A percentile compares a stretch with the other conserved stretches of the same genome.
phyloP scores from a whole-genome alignment of 495 filamentous ascomycete genomes.

The Aspergillus haitiensis region DNA sequence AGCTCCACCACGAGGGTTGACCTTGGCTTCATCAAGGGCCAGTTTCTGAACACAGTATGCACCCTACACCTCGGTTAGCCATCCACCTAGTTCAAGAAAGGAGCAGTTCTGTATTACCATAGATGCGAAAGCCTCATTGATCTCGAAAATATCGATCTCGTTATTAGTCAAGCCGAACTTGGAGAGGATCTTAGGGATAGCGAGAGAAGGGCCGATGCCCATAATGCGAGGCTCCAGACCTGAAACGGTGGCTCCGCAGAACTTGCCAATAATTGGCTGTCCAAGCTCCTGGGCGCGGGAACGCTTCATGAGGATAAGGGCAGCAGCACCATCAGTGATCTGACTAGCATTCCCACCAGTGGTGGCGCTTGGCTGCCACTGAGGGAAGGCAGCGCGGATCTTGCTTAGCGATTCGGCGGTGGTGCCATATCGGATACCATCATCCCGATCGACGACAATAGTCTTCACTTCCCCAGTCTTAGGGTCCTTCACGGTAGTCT shows the following conservation, averaged over 20 bases:
- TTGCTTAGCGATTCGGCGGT: slow-evolving; percentile 78
- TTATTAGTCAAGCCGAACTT: slow-evolving; percentile 74
- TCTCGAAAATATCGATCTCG: slow-evolving; percentile 86
- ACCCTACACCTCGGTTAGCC: slow-evolving; percentile 39
- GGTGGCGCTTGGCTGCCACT: slow-evolving; percentile 79
- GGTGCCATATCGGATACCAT: slow-evolving; percentile 87
- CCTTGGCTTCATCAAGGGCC: slow-evolving; percentile 74
- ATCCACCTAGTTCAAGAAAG: not conserved
- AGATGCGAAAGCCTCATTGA: slow-evolving; percentile 95
- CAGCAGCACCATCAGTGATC: slow-evolving; percentile 92
- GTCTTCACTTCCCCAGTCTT: slow-evolving; percentile 75
- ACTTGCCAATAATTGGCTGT: slow-evolving; percentile 90
- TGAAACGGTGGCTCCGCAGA: slow-evolving; percentile 81
- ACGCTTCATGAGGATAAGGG: slow-evolving; percentile 89
- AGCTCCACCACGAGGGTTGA: slow-evolving; percentile 86
- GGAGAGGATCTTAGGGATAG: slow-evolving; percentile 86
- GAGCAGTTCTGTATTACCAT: slow-evolving; percentile 59
- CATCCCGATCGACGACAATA: slow-evolving; percentile 78
- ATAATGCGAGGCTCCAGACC: slow-evolving; percentile 91
- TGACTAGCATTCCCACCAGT: slow-evolving; percentile 93
- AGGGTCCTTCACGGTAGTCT: slow-evolving; percentile 74
- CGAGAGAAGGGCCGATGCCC: slow-evolving; percentile 91
- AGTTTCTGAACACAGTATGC: slow-evolving; percentile 84
- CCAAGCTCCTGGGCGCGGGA: slow-evolving; percentile 78
- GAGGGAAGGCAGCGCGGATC: slow-evolving; percentile 84